A percentile compares a stretch with the other conserved stretches of the same genome.
Conservation (phyloP, 2,329 filamentous ascomycete species). For the Sporothrix brasiliensis region DNA sequence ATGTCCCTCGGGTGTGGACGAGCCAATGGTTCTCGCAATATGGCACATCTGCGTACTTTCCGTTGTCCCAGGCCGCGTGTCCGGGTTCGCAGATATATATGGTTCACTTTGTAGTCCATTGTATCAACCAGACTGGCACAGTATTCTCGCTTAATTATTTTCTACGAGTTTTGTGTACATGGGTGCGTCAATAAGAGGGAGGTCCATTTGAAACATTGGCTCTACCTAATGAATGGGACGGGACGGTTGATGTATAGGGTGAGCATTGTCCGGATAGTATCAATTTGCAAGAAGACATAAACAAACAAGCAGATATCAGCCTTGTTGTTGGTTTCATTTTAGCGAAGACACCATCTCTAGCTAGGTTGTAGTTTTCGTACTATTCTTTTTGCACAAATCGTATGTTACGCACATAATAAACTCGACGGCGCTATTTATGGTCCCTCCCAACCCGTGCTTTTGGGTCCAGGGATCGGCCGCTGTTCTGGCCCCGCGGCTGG, state of each 20-base stretch:
- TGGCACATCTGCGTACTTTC: not conserved
- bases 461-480: not conserved
- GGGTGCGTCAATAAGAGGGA: not conserved
- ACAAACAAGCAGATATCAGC: not conserved
- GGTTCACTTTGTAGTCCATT: too few species aligned
- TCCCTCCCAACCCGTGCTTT: not conserved
- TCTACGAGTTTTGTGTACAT: not conserved
- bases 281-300: constrained; percentile 1
- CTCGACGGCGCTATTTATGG: not conserved
- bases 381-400: not conserved
- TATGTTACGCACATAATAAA: not conserved
- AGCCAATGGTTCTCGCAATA: not conserved
- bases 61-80: not conserved
- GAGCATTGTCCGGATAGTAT: constrained; percentile 5
- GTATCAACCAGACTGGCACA: not conserved
- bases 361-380: not conserved
- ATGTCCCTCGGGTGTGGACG: not conserved
- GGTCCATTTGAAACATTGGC: not conserved
- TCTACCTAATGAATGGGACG: not conserved
- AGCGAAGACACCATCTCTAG: too few species aligned
- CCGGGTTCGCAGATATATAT: not conserved
- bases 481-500: not conserved
- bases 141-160: not conserved
- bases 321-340: not conserved
- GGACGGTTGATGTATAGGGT: not conserved